Evolutionary conservation across 1,139 yeast genomes (phyloP).

Genomic region (Maudiozyma humilis): DNA sequence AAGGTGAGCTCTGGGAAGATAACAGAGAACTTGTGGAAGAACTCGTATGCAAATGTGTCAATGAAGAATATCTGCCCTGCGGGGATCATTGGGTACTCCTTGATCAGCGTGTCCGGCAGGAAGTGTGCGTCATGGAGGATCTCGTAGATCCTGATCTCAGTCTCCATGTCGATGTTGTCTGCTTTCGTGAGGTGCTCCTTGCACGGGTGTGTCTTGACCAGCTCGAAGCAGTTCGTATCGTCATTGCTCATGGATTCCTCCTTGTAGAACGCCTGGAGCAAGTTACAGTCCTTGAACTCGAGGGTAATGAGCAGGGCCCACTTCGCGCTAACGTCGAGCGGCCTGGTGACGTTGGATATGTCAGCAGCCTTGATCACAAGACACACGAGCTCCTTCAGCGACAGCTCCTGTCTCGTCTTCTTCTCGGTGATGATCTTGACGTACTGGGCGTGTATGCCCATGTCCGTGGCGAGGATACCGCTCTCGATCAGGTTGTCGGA

Average conservation of each 20-base stretch:
- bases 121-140: conserved; percentile 5
- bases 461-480: conserved; percentile 78
- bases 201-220: neutral
- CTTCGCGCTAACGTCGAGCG: conserved; percentile 62
- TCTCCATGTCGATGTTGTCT: conserved; percentile 10
- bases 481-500: conserved; percentile 20
- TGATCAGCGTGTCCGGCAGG: conserved; percentile 23
- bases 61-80: conserved; percentile 83
- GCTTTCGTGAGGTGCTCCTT: neutral
- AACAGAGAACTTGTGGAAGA: conserved; percentile 56
- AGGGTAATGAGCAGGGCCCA: conserved; percentile 77
- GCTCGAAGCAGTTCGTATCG: conserved; percentile 9
- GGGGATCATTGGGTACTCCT: conserved; percentile 44
- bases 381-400: conserved; percentile 40
- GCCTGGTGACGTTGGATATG: conserved; percentile 83
- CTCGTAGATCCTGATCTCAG: conserved; percentile 8
- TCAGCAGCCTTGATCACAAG: conserved; percentile 87
- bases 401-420: conserved; percentile 9
- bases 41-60: conserved; percentile 66
- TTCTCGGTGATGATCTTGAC: conserved; percentile 33
- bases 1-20: conserved; percentile 50
- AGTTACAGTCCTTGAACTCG: conserved; percentile 66
- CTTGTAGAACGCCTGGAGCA: conserved; percentile 30
- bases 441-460: conserved; percentile 82
- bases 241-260: conserved; percentile 7